Evolutionary conservation across 2,329 filamentous ascomycete species (phyloP).

Genomic region (Fusarium sp.): DNA sequence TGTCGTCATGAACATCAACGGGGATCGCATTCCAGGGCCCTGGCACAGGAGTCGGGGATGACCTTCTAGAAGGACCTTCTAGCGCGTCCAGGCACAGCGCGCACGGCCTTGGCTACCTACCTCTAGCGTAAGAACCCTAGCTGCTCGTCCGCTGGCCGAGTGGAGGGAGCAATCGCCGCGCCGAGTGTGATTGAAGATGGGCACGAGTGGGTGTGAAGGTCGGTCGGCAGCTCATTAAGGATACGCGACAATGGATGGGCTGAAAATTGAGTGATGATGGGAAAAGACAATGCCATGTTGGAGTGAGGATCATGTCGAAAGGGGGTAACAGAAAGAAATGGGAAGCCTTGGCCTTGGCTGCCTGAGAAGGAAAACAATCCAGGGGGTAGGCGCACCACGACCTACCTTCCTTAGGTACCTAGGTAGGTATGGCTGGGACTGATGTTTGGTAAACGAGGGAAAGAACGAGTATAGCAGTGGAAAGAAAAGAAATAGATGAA

Average conservation of each 20-base stretch:
- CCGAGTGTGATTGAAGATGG: constrained; percentile 37
- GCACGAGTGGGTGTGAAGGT: constrained; percentile 32
- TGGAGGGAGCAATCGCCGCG: constrained; percentile 29
- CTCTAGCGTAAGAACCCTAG: constrained; percentile 36
- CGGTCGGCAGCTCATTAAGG: constrained; percentile 29
- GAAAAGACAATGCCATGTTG: constrained; percentile 18
- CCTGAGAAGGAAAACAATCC: constrained; percentile 5
- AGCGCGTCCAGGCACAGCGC: constrained; percentile 35
- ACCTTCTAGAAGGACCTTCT: constrained; percentile 47
- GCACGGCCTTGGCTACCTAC: constrained; percentile 22
- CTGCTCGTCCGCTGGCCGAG: constrained; percentile 28
- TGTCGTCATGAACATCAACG: constrained; percentile 38
- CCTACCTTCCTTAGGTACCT: no score
- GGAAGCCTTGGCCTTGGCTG: constrained; percentile 10
- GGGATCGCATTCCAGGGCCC: constrained; percentile 42
- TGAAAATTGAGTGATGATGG: constrained; percentile 37
- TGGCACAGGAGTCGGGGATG: constrained; percentile 42
- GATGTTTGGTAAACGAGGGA: no score
- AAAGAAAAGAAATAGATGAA: not conserved
- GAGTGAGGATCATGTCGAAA: constrained; percentile 11
- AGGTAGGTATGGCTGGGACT: no score
- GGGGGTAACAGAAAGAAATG: constrained; percentile 12
- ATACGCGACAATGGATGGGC: constrained; percentile 37
- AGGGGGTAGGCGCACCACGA: constrained; percentile 6
- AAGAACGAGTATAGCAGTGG: no score